Base-by-base conservation (phyloP, 1,284 basidiomycete genomes). In the Stygiomarasmius scandens region DNA sequence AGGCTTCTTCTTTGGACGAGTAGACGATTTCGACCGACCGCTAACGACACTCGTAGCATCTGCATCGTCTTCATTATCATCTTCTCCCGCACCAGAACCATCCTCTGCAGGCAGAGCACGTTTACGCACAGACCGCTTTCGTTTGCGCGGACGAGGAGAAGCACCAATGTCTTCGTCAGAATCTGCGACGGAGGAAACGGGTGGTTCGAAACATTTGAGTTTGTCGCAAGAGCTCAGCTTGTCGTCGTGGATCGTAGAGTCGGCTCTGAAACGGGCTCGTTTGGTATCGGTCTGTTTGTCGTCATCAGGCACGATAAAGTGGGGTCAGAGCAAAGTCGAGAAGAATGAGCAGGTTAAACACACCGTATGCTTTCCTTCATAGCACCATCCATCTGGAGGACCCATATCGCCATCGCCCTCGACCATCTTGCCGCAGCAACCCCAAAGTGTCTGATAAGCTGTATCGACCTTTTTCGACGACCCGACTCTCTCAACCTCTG, bases 321-420 rank as follows among this genome's bases (percentile, higher is more conserved):
- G n/a, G n/a, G n/a, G n/a, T n/a, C n/a, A n/a, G n/a, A n/a, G n/a
- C n/a, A n/a, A n/a, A n/a, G n/a, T n/a, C n/a, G 45, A 45, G 59
- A 57, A 44, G 59, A 58, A 43, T 19, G 49, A 14, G 25, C 49
- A 44, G 38, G 43, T 38, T 1, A 29, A 27, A 77, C 84, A 60
- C 56, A 88, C 88, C 10, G 89, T 91, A 67, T 92, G 90, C 66
- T 79, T 81, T 3, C 89, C 90, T 69, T 92, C 89, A 63, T 90
- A 92, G 64, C 89, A 92, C 88, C 87, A 92, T 0, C 89, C 89
- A 67, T 91, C 89, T 1, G 89, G 90, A 2, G 89, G 90, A 0
- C 89, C 89, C 72, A 87, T 85, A 61, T 89, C 86, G 0, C 89
- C 89, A 61, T 88, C 84, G 1, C 89, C 90, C 47, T 89, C 83